phyloP scores from a whole-genome alignment of 2,329 filamentous ascomycete species.

The Colletotrichum sp. region DNA sequence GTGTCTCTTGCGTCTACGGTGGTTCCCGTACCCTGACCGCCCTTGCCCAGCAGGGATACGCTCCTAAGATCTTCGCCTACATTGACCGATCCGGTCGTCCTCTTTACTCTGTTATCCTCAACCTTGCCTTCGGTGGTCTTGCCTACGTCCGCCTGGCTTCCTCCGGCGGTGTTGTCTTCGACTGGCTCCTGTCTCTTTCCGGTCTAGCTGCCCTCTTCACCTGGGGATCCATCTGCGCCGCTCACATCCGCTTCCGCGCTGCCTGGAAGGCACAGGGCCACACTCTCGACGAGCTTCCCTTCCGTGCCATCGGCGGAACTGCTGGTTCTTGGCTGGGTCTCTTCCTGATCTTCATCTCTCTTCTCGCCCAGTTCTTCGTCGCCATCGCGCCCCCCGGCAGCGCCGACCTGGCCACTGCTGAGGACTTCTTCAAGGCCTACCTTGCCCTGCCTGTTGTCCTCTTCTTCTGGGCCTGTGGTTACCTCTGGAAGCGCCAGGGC shows the following conservation, averaged over 20 bases:
- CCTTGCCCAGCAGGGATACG: conserved; percentile 61
- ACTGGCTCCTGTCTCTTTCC: conserved; percentile 69
- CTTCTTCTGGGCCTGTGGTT: conserved; percentile 60
- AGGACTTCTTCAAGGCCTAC: conserved; percentile 60
- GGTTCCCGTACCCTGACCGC: conserved; percentile 61
- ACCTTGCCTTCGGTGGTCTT: conserved; percentile 52
- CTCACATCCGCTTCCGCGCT: conserved; percentile 70
- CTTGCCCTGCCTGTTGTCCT: conserved; percentile 59
- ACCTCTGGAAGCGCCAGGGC: conserved; percentile 67
- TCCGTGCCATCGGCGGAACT: conserved; percentile 63
- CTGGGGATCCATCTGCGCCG: conserved; percentile 69
- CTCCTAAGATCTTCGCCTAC: conserved; percentile 58
- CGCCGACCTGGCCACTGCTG: conserved; percentile 38
- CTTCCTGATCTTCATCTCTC: conserved; percentile 55
- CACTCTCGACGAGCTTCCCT: conserved; percentile 69
- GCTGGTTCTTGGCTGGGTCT: conserved; percentile 68
- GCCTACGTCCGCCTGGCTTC: conserved; percentile 52
- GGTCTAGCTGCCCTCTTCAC: conserved; percentile 68
- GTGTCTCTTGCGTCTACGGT: conserved; percentile 59
- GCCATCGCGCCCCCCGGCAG: conserved; percentile 44
- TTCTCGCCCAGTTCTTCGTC: conserved; percentile 58
- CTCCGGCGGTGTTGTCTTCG: conserved; percentile 58
- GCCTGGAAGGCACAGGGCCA: conserved; percentile 66
- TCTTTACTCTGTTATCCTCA: conserved; percentile 47
- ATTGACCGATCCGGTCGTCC: conserved; percentile 60